Conservation (phyloP, 345 rosid genomes). For the Angophora floribunda region DNA sequence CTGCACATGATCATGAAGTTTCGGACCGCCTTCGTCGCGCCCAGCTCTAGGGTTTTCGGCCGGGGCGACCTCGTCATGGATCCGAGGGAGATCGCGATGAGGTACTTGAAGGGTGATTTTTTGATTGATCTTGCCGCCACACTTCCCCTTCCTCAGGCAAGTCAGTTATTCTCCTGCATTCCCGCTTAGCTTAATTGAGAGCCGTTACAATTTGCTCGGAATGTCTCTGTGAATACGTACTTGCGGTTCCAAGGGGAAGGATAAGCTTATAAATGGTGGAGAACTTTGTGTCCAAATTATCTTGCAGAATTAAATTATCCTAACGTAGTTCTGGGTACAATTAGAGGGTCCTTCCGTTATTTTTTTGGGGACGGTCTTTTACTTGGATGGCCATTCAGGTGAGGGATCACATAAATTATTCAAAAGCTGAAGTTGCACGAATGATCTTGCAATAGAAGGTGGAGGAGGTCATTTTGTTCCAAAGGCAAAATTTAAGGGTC, state of each 20-base stretch:
- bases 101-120: conserved; percentile 65
- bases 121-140: conserved; percentile 68
- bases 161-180: not conserved
- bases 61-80: conserved; percentile 91
- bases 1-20: conserved; percentile 72
- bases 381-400: not conserved
- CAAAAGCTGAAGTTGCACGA: not conserved
- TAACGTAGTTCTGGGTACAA: not conserved
- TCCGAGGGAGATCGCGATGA: conserved; percentile 48
- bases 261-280: not conserved
- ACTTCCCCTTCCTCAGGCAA: conserved; percentile 80
- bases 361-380: not conserved
- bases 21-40: conserved; percentile 70
- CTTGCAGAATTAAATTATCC: not conserved
- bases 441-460: not conserved
- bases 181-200: not conserved
- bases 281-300: not conserved
- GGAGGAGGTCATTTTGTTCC: not conserved
- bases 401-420: not conserved
- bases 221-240: not conserved
- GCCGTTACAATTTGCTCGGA: not conserved
- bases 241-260: not conserved
- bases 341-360: not conserved
- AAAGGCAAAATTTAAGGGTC: not conserved
- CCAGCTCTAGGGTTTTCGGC: conserved; percentile 72